Base-by-base conservation (phyloP, 2,329 filamentous ascomycete species). In the Aphanoascus verrucosus region DNA sequence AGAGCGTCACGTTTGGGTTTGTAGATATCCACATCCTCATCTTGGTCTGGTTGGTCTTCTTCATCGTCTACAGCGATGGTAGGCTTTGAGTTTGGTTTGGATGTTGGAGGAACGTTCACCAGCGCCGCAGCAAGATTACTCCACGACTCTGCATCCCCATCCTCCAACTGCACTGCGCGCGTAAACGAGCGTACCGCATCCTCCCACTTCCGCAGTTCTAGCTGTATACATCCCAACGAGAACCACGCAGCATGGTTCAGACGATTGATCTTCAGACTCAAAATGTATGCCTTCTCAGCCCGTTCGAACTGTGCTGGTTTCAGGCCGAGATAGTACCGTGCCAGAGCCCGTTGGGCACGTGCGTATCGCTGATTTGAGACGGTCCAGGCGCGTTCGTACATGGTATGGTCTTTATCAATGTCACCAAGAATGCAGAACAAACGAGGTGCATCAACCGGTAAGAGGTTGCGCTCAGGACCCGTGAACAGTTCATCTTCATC, bases 391-490 rank as follows among this genome's bases (percentile, higher is more conserved):
- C 84, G 85, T 58, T 87, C 80, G 70, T 94, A 98, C 71, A 90
- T 81, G 8, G 72, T 67, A 0, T 84, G 77, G 8, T 93, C 79
- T 19, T 82, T 76, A 60, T 94, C 87, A 14, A 98, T 77, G 61
- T 98, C 93, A 15, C 91, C 93, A 1, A 98, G 74, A 54, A 98
- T 96, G 65, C 91, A 97, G 74, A 90, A 91, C 4, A 97, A 73
- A 0, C 93, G 81, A 0, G 93, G 86, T 1, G 91, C 88, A 64
- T 97, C 88, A 1, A 85, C 77, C 0, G 89, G 88, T 0, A 86
- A 73, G 0, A 87, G 85, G 3, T 78, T 72, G 1, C 83, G 76
- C 62, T 88, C 84, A 1, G 82, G 76, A 0, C 89, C 89, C 71
- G 84, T 69, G 83, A 80, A 68, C 64, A 72, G 57, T 66, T 80